Percentiles rank a stretch among this genome's conserved stretches.
These are phyloP conservation scores for Yamadazyma buinensis DNA, from an alignment of 1,139 yeast genomes.

Conservation along the genomic window DNA sequence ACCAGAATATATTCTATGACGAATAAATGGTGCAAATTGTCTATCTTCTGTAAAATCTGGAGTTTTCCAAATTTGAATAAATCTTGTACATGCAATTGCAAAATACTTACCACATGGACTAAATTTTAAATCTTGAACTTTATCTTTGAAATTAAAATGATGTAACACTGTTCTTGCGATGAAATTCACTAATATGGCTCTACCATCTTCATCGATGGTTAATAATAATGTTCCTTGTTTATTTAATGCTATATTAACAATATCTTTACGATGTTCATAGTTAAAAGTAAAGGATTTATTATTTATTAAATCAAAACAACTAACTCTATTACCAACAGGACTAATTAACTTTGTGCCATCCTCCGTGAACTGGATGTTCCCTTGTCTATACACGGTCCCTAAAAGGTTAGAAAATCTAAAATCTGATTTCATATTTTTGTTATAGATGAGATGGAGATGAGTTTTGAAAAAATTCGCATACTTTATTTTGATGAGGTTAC, in stretches of 20 bases:
- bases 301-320: slow-evolving; percentile 81
- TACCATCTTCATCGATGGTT: slow-evolving; percentile 89
- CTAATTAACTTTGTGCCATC: slow-evolving; percentile 83
- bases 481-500: not conserved
- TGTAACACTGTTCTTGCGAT: slow-evolving; percentile 84
- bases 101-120: slow-evolving; percentile 87
- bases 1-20: slow-evolving; percentile 88
- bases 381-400: slow-evolving; percentile 93
- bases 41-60: slow-evolving; percentile 71
- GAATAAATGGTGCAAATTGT: slow-evolving; percentile 94
- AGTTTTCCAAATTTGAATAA: slow-evolving; percentile 91
- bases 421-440: slow-evolving; percentile 44
- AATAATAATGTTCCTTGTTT: slow-evolving; percentile 75
- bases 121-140: slow-evolving; percentile 70
- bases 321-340: slow-evolving; percentile 93
- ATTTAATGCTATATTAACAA: slow-evolving; percentile 76
- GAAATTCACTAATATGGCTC: slow-evolving; percentile 88
- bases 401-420: slow-evolving; percentile 74
- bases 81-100: slow-evolving; percentile 81
- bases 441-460: too few relatives aligned
- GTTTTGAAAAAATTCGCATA: slow-evolving; percentile 6
- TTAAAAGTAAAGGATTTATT: slow-evolving; percentile 85
- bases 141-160: slow-evolving; percentile 87
- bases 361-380: slow-evolving; percentile 80
- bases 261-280: slow-evolving; percentile 88